Conservation (phyloP, 129 eudicot genomes). For the Glebionis coronaria region DNA sequence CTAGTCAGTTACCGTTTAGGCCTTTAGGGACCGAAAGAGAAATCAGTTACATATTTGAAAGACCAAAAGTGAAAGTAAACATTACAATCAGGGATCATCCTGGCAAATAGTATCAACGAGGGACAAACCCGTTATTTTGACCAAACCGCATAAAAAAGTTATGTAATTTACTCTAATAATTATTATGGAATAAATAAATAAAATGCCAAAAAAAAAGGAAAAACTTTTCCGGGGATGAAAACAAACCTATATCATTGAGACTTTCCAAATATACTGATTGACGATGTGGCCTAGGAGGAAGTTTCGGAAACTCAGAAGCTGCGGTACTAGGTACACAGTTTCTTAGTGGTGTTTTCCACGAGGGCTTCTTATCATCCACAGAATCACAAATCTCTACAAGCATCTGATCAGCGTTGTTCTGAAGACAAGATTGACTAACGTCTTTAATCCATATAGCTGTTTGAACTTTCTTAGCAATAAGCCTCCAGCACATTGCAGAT, state of each 20-base stretch:
- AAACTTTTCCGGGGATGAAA: background rate
- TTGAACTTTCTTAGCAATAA: slow-evolving; percentile 79
- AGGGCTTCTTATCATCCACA: slow-evolving; percentile 43
- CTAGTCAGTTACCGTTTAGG: too few species aligned
- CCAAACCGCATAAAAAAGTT: too few species aligned
- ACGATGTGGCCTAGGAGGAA: slow-evolving; percentile 91
- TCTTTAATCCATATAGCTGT: slow-evolving; percentile 95
- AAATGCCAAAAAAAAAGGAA: too few species aligned
- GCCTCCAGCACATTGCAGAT: slow-evolving; percentile 95
- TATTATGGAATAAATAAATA: too few species aligned
- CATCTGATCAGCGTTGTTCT: slow-evolving; percentile 54
- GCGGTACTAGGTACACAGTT: slow-evolving; percentile 47
- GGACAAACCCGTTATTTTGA: too few species aligned
- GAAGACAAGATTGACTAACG: slow-evolving; percentile 65
- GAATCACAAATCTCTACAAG: slow-evolving; percentile 70
- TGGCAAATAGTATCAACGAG: too few species aligned
- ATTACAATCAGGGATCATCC: too few species aligned
- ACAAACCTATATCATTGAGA: slow-evolving; percentile 68
- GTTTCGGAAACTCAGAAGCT: slow-evolving; percentile 45
- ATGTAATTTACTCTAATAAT: too few species aligned
- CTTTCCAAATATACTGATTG: slow-evolving; percentile 64
- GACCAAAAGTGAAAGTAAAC: too few species aligned
- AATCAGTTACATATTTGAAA: too few species aligned
- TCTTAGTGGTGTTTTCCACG: slow-evolving; percentile 85
- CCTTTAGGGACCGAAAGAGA: too few species aligned